Base-by-base conservation (phyloP, 1,284 basidiomycete genomes). In the Phlebopus sp. region DNA sequence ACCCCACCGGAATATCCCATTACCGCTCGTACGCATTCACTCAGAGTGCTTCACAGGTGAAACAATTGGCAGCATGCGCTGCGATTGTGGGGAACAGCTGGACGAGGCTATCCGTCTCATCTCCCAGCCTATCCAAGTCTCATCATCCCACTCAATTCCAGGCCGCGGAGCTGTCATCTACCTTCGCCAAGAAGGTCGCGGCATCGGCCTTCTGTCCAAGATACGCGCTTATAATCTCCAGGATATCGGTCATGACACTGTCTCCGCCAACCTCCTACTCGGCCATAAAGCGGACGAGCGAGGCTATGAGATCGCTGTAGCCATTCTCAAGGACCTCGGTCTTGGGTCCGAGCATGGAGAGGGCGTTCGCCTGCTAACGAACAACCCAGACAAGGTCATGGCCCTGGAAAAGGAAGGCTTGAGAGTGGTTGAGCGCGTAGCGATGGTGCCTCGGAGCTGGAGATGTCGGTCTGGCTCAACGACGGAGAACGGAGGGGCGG, bases 1-100 rank as follows among this genome's bases (percentile, higher is more conserved):
- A 43, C 44, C 49, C 47, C 50, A 47, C 6, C 46, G 51, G n/a
- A 63, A 72, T 46, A 64, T 85, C 31, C 87, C 84, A 2, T 72
- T 86, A 0, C 93, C 97, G 0, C 81, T 99, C 44, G 86, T 99
- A 29, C 84, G 97, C 18, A 95, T 99, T 46, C 97, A 99, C 70
- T 96, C 92, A 17, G 97, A 99, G 67, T 99, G 97, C 68, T 99
- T 95, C 69, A 99, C 97, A 0, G 97, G 97, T 35, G 97, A 99
- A 70, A 99, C 95, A 8, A 86, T 98, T 51, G 97, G 97, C 9
- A 96, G 92, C 63, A 95, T 97, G 86, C 86, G 97, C 27, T 99
- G 97, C 68, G 97, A 99, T 68, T 99, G 97, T 63, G 97, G 97
- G 15, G 95, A 99, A 68, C 97, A 99, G 68, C 78, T 99, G 13